Base-by-base conservation (phyloP, 805 yeast genomes). In the Barnettozyma populi region DNA sequence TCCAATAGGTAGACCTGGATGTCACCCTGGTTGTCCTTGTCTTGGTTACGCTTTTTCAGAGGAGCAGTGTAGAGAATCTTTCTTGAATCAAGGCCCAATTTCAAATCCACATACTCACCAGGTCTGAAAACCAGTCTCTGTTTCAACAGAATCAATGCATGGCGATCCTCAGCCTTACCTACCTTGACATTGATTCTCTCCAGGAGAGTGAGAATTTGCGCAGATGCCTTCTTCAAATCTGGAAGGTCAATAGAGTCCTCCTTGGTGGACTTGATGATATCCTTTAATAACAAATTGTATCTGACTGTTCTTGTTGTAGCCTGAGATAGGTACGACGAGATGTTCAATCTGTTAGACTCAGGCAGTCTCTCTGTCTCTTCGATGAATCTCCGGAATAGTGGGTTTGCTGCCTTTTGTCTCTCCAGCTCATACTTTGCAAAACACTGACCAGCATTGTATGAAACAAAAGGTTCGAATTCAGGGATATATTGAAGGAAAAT, bases 291-390 rank as follows among this genome's bases (percentile, higher is more conserved):
- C 43, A 94, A 70, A 54, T 95, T 96, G 67, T 94, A 94, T 55
- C 98, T 75, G 9, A 97, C 98, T 29, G 97, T 90, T 63, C 99
- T 79, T 14, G 97, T 90, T 2, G 96, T 90, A 44, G 98, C 97
- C 61, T 92, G 95, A 7, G 96, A 88, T 53, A 94, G 74, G 60
- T 90, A 94, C 0, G 98, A 94, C 23, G 92, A 86, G 46, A 94
- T 82, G 66, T 95, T 97, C 50, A 92, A 80, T 67, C 90, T 87
- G 59, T 96, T 78, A 34, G 89, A 79, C 70, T 87, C 96, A 4
- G 88, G 88, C 54, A 85, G 72, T 59, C 88, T 79, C 57, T 87
- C 95, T 5, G 90, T 86, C 48, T 89, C 97, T 60, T 88, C 96
- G 48, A 92, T 87, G 65, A 94, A 94, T 60, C 94, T 73, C n/a